Evolutionary conservation across 495 filamentous ascomycete species (phyloP).

Genomic region (Penicillium antarcticum): DNA sequence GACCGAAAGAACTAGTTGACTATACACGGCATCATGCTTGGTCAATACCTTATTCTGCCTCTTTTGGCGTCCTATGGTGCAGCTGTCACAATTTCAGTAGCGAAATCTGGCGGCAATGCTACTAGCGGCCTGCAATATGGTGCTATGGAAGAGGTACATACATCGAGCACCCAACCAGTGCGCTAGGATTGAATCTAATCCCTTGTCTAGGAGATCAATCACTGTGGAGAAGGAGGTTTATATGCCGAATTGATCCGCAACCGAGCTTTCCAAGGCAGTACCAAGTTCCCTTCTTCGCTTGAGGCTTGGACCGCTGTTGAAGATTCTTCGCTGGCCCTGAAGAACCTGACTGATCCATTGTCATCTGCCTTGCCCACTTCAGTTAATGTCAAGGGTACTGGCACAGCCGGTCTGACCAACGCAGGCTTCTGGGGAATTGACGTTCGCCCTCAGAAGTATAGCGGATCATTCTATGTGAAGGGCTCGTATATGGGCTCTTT

Average conservation of each 20-base stretch:
- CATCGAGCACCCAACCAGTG: not conserved
- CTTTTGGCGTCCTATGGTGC: constrained; percentile 26
- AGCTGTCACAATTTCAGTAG: constrained; percentile 37
- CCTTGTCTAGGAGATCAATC: constrained; percentile 59
- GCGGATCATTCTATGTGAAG: constrained; percentile 56
- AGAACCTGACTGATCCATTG: constrained; percentile 51
- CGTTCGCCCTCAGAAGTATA: constrained; percentile 50
- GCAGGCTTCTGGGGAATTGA: constrained; percentile 63
- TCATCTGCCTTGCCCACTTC: constrained; percentile 60
- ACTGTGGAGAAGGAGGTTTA: constrained; percentile 72
- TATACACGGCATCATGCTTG: constrained; percentile 17
- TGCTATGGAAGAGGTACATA: constrained; percentile 53
- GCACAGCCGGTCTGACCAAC: constrained; percentile 53
- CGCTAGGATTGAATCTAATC: constrained; percentile 1
- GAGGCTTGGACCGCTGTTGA: constrained; percentile 54
- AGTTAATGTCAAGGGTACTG: constrained; percentile 49
- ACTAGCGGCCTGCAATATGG: constrained; percentile 54
- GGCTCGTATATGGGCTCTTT: constrained; percentile 34
- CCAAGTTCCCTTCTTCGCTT: constrained; percentile 41
- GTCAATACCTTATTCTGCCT: constrained; percentile 22
- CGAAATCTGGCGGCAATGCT: constrained; percentile 48
- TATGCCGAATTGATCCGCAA: constrained; percentile 74
- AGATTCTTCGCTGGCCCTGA: constrained; percentile 47
- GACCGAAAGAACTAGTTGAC: not conserved
- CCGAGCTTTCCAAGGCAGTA: constrained; percentile 62